Evolutionary conservation across 2,329 filamentous ascomycete genomes (phyloP).

Genomic region (Massarina eburnea): DNA sequence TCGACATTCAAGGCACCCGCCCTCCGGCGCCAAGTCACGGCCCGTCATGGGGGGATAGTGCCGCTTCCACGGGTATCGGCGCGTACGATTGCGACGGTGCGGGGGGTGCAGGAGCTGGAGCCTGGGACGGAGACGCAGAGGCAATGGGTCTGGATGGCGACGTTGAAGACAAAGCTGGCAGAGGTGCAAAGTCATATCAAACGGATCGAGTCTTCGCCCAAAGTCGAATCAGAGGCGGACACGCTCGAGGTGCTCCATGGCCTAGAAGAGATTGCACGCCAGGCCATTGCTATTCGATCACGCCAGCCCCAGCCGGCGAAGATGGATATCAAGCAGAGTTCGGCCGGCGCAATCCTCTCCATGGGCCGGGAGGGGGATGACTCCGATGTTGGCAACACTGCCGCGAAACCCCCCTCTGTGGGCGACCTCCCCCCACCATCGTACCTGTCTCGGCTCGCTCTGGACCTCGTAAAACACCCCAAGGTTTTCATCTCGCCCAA

Average conservation of each 20-base stretch:
- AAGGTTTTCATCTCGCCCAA: conserved; percentile 77
- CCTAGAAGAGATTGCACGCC: conserved; percentile 24
- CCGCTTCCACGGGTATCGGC: conserved; percentile 15
- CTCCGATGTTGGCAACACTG: conserved; percentile 5
- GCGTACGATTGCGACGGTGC: conserved; percentile 24
- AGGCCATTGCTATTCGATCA: conserved; percentile 33
- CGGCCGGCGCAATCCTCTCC: conserved; percentile 37
- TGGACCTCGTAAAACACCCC: conserved; percentile 70
- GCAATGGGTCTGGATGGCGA: conserved; percentile 22
- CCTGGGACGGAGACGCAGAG: conserved; percentile 13
- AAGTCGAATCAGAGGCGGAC: conserved; percentile 27
- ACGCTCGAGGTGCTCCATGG: conserved; percentile 24
- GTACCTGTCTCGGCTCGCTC: conserved; percentile 59
- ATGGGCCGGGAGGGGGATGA: conserved; percentile 24
- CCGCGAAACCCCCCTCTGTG: conserved; percentile 14
- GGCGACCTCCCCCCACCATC: conserved; percentile 31
- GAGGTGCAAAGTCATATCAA: conserved; percentile 30
- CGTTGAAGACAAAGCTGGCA: conserved; percentile 23
- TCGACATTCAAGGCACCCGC: conserved; percentile 28
- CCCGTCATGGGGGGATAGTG: conserved; percentile 16
- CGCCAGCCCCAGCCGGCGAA: conserved; percentile 24
- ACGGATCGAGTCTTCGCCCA: conserved; percentile 27
- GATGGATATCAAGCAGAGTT: conserved; percentile 30
- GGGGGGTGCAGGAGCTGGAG: conserved; percentile 16
- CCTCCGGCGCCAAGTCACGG: conserved; percentile 24